Percentiles rank a stretch among this genome's conserved stretches.
Evolutionary conservation across 352 stramenopile species (phyloP).

Genomic region (Phytophthora sp.): DNA sequence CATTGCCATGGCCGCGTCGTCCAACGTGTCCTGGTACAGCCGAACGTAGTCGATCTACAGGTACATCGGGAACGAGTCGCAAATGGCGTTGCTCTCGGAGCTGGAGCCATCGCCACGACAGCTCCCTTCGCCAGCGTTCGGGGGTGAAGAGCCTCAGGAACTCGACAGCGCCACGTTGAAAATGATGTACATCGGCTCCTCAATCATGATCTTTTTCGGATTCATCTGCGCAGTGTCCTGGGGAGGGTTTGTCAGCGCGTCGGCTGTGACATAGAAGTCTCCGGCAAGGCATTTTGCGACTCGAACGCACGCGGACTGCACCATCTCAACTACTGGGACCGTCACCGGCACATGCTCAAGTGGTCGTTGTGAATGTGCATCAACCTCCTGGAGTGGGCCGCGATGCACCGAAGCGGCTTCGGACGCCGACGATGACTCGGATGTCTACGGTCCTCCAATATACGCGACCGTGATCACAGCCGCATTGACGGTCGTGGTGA

Average conservation of each 20-base stretch:
- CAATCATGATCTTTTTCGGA: no score
- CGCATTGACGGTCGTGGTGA: conserved; percentile 23
- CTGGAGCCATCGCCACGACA: conserved; percentile 41
- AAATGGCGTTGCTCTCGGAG: conserved; percentile 31
- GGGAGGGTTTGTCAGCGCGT: conserved; percentile 25
- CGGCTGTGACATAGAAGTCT: conserved; percentile 1
- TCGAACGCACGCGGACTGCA: conserved; percentile 15
- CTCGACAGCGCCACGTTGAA: no score
- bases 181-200: no score
- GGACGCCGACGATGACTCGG: not conserved
- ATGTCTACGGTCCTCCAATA: conserved; percentile 8
- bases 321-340: conserved; percentile 4
- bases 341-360: conserved; percentile 14
- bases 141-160: no score
- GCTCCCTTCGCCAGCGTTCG: conserved; percentile 20
- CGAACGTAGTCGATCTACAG: conserved; percentile 47
- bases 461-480: conserved; percentile 24
- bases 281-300: conserved; percentile 7
- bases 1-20: conserved; percentile 39
- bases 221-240: conserved; percentile 58
- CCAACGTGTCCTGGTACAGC: conserved; percentile 33
- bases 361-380: conserved; percentile 20
- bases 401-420: conserved; percentile 14
- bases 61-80: conserved; percentile 55
- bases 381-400: conserved; percentile 16